These are phyloP conservation scores for Quercus engelmannii DNA, from an alignment of 306 rosid species.

Conservation along the genomic window DNA sequence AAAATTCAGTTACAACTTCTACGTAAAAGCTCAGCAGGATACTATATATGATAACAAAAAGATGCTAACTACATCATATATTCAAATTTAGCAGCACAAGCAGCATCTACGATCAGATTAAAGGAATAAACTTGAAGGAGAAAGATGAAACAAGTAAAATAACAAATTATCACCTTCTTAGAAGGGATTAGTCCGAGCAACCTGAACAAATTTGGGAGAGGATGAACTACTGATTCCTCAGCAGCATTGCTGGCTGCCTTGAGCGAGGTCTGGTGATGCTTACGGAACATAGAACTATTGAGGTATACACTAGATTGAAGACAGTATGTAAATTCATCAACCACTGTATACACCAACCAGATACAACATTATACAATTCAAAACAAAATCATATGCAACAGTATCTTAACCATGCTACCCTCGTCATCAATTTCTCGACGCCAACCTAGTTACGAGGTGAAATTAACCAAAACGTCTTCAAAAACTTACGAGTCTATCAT, in stretches of 20 bases:
- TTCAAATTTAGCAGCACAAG: background rate
- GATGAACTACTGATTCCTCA: conserved; percentile 79
- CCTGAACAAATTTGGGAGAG: conserved; percentile 75
- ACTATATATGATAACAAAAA: conserved; percentile 2
- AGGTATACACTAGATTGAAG: conserved; percentile 58
- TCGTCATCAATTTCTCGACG: background rate
- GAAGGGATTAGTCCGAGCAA: conserved; percentile 74
- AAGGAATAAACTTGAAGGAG: background rate
- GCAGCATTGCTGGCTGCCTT: conserved; percentile 61
- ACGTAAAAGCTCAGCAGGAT: conserved; percentile 3
- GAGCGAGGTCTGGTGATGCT: conserved; percentile 63
- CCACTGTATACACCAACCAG: background rate
- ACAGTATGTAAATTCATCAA: conserved; percentile 12
- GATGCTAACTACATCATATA: conserved; percentile 5
- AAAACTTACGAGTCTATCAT: background rate
- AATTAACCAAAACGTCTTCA: background rate
- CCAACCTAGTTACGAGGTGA: background rate
- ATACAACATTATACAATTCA: background rate
- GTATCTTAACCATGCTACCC: background rate
- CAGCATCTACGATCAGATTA: background rate
- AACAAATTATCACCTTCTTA: conserved; percentile 57
- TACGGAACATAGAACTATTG: conserved; percentile 64
- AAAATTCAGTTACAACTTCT: conserved; percentile 19
- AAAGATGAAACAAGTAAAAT: background rate
- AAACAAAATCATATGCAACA: background rate